Evolutionary conservation across 1,139 yeast genomes (phyloP).

Genomic region (Magnusiomyces starmeri): DNA sequence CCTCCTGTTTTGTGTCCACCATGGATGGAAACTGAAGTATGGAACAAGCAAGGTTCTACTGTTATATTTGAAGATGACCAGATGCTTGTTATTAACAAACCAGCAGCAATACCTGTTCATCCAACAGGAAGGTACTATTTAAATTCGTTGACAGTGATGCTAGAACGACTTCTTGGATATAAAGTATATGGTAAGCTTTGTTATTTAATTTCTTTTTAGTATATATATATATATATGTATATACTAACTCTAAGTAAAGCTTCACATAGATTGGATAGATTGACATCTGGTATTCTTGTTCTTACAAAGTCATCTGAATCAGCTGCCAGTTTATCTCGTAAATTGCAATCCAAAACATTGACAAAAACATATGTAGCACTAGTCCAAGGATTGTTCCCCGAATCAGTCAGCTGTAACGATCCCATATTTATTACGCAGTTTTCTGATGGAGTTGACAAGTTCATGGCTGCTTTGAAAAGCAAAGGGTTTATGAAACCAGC

Average conservation of each 20-base stretch:
- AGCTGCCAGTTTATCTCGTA: constrained; percentile 41
- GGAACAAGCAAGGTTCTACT: not conserved
- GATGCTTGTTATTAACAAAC: constrained; percentile 12
- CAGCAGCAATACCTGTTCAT: constrained; percentile 16
- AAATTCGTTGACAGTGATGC: constrained; percentile 16
- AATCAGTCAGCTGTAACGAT: constrained; percentile 1
- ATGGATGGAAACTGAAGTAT: not conserved
- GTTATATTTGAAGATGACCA: constrained; percentile 6
- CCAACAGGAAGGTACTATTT: constrained; percentile 14
- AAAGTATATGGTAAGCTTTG: constrained; percentile 19
- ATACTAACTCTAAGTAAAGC: constrained; percentile 2
- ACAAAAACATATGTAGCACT: constrained; percentile 52
- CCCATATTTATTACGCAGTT: constrained; percentile 14
- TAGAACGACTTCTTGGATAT: constrained; percentile 18
- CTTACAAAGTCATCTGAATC: constrained; percentile 45
- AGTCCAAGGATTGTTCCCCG: constrained; percentile 54
- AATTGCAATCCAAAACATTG: constrained; percentile 40
- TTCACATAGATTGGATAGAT: constrained; percentile 64
- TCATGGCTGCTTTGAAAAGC: not conserved
- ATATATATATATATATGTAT: not conserved
- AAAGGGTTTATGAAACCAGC: constrained; percentile 32
- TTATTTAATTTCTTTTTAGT: not conserved
- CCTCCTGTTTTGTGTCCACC: constrained; percentile 10
- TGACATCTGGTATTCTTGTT: constrained; percentile 66
- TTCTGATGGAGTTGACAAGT: constrained; percentile 7